Conservation (phyloP, 306 rosid genomes). For the Cyclanthera cordifolia region DNA sequence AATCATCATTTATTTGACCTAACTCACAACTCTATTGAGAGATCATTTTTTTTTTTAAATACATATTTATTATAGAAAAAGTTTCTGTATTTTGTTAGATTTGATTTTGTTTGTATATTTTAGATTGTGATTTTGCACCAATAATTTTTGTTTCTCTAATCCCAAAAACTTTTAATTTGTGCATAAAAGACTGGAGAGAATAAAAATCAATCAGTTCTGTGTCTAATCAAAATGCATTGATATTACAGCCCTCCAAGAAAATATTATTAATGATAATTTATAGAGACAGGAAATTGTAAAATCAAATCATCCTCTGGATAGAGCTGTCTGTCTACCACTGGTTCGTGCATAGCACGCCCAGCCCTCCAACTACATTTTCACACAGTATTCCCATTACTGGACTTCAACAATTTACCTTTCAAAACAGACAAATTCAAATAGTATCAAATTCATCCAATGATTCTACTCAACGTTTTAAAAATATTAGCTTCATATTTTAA, state of each 20-base stretch:
- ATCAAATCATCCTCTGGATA: background rate
- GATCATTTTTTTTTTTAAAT: too few relatives aligned
- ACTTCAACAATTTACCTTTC: background rate
- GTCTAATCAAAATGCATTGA: background rate
- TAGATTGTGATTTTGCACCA: background rate
- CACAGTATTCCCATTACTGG: background rate
- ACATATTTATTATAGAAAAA: too few relatives aligned
- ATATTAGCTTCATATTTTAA: too few relatives aligned
- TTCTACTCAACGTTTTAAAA: too few relatives aligned
- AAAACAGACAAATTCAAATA: too few relatives aligned
- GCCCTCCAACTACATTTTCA: background rate
- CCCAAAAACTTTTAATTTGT: background rate
- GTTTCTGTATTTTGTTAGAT: background rate
- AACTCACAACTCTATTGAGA: too few relatives aligned
- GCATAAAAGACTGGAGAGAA: background rate
- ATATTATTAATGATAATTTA: background rate
- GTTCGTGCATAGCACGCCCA: background rate
- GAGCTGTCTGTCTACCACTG: background rate
- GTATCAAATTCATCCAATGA: too few relatives aligned
- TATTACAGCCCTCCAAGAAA: too few relatives aligned
- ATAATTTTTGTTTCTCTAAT: background rate
- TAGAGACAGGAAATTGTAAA: background rate
- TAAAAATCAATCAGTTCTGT: background rate
- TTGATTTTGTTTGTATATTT: background rate
- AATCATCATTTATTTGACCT: too few relatives aligned